Evolutionary conservation across 2,329 filamentous ascomycete species (phyloP), one percentile per base, ranked within the genome.

Genomic region (Cercospora sojina): DNA sequence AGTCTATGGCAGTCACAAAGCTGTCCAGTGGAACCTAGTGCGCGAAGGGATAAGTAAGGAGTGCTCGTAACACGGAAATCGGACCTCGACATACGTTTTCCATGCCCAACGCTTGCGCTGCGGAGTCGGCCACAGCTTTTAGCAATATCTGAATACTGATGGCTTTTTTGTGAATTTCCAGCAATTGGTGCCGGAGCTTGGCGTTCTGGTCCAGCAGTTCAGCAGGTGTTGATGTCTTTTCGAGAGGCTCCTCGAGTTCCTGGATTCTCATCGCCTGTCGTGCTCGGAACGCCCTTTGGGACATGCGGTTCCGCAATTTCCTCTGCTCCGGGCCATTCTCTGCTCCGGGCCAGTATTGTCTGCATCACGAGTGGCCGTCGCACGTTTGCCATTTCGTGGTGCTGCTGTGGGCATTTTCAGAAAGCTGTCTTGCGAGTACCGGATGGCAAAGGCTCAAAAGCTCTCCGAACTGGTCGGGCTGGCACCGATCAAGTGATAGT

Each of bases 231-330:
- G 31, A 41, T 10, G 57, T 47, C 32, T 59, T 32, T 8, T 43
- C 57, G 32, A 59, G 57, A 8, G 35, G 57, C 4, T 59, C 32
- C 25, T 59, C 57, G 9, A 59, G 35, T 25, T 59, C 55, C 38
- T 58, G 55, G 10, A 58, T 59, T 35, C 57, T 38, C 32, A 59
- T 41, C 10, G 57, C 57, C 32, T 59, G 57, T 1, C 57, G 57
- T 25, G 57, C 57, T 59, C 32, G 31, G 23, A 59, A 43, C 3
- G 57, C 57, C 32, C 57, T 59, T 10, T 59, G 57, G 18, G 57
- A 59, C 31, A 59, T 41, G n/a, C 57, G 31, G 25, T 59, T 59
- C 18, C 57, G 57, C 57, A 43, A 8, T 35, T 35, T 58, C n/a
- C 55, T 18, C 29, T 35, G 55, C 55, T 58, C 55, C 5, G 13